Base-by-base conservation (phyloP, 768 basidiomycete species). In the Roridomyces roridus region DNA sequence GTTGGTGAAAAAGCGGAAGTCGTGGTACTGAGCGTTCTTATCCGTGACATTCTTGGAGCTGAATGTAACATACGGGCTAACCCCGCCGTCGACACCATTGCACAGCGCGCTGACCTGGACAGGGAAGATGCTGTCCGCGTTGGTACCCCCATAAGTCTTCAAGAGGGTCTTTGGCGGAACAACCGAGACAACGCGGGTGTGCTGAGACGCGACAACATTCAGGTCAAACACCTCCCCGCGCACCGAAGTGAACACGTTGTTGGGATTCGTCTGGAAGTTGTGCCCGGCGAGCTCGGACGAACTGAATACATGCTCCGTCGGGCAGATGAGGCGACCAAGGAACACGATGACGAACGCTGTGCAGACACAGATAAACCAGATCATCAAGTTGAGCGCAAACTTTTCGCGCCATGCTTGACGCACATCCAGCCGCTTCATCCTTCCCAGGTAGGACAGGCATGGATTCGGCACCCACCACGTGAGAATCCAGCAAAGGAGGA, bases 361-460 rank as follows among this genome's bases (percentile, higher is more conserved):
- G 64, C 85, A 86, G n/a, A 72, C 89, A 60, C 95, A 98, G 26
- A 92, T 78, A 67, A 97, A 86, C 96, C 96, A 98, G 65, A 99
- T 98, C 74, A 99, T 78, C 55, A 99, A 73, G 72, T 98, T 98
- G 67, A 98, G 83, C 4, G 94, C 92, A 1, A 98, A 79, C 73
- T 99, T 98, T 74, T 98, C 97, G 55, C 96, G 79, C 97, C 97
- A 99, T 2, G 97, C 97, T 72, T 98, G 94, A 23, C 91, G 85
- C 21, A 99, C 81, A 66, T 99, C 97, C 60, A 89, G 71, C 7
- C 96, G 89, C 76, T 98, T 97, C 95, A 98, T 97, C 25, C 92
- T 82, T 1, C 96, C 95, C 50, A 92, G 59, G 69, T 83, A 86
- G 10, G 72, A 79, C 39, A 99, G 75, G 46, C 87, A 72, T 3